Base-by-base conservation (phyloP, 1,139 yeast genomes). In the Yamadazyma sp. region DNA sequence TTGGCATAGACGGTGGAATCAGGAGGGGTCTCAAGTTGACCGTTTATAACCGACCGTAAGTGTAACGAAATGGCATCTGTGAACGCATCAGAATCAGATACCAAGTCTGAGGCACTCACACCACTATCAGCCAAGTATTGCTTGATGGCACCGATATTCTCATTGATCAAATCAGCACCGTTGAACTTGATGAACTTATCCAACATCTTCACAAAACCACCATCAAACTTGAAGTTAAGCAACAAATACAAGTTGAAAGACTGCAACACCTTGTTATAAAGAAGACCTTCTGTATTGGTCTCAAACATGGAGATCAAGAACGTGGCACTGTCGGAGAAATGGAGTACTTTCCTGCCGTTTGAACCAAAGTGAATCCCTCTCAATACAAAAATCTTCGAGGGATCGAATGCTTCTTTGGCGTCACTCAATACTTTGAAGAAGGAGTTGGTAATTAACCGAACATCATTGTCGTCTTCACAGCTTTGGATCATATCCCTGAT, bases 331-430 rank as follows among this genome's bases (percentile, higher is more conserved):
- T 27, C 49, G 25, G 50, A 81, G 48, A 29, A 71, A 45, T 40
- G 48, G 34, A 64, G 46, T 8, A 54, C 48, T 42, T 52, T 33
- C 43, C 47, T 51, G 0, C 53, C 54, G 26, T 60, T 54, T 25
- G 85, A 60, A 0, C 87, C 90, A 6, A 62, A 50, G 10, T 76
- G 53, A 8, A 86, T 51, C 6, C 95, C 95, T 23, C 66, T 60
- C 1, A 80, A 53, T 2, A 84, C 61, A 48, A 78, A 84, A 2
- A 85, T 71, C 54, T 88, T 75, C 0, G 92, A 78, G 1, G 90
- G 87, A 45, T 82, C 95, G 60, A 79, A 88, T 0, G 82, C 62
- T 7, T 75, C 72, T 35, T 76, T 73, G 18, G 69, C 56, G 4
- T 67, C 69, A 22, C 62, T 68, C 34, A 86, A 56, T 1, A 78